Conservation (phyloP, 1,139 yeast genomes). For the Pichia kudriavzevii region DNA sequence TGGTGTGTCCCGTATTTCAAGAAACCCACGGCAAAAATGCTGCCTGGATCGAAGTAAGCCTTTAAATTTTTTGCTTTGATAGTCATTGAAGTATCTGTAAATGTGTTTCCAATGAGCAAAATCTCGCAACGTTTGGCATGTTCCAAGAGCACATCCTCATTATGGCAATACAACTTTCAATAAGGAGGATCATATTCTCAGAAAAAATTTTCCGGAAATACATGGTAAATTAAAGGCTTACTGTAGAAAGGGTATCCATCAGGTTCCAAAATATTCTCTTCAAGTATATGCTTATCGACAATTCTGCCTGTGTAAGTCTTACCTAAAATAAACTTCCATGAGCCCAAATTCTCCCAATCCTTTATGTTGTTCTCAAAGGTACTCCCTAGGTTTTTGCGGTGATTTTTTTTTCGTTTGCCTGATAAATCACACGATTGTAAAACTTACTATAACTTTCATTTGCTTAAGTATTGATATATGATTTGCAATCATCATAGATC, state of each 20-base stretch:
- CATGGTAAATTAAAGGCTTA: constrained; percentile 5
- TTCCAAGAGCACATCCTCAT: constrained; percentile 3
- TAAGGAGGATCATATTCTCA: constrained; percentile 8
- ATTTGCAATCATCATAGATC: no score
- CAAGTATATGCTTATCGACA: constrained; percentile 6
- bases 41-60: no score
- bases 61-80: no score
- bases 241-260: constrained; percentile 11
- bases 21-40: no score
- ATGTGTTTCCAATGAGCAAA: constrained; percentile 6
- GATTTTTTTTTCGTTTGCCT: constrained; percentile 6
- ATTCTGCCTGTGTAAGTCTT: constrained; percentile 2
- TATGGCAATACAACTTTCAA: constrained; percentile 5
- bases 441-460: no score
- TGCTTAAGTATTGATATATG: no score
- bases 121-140: constrained; percentile 10
- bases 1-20: no score
- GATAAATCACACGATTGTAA: no score
- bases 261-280: background rate
- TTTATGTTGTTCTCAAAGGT: constrained; percentile 2
- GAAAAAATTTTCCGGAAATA: constrained; percentile 5
- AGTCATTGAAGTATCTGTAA: no score
- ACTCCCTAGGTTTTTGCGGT: constrained; percentile 2
- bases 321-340: constrained; percentile 6
- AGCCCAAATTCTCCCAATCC: constrained; percentile 2